These are phyloP conservation scores for Thuidium tamariscinum DNA, from an alignment of 225 moss, liverwort and hornwort genomes.

Conservation along the genomic window DNA sequence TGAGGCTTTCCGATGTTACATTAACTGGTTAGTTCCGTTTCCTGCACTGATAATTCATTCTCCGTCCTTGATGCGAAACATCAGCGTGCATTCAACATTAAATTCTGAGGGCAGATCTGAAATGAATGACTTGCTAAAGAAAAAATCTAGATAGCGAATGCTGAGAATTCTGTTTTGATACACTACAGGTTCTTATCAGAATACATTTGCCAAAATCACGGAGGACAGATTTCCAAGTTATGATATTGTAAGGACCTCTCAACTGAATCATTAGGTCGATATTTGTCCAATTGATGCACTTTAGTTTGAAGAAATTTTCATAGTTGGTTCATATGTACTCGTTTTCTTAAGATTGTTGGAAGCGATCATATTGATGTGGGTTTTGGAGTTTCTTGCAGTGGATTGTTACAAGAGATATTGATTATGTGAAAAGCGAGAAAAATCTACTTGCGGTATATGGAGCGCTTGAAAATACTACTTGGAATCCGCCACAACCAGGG, in stretches of 20 bases:
- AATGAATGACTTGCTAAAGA: not conserved
- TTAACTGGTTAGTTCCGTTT: slow-evolving; percentile 37
- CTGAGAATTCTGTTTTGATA: not conserved
- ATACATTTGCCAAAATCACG: slow-evolving; percentile 61
- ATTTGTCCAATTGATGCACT: not conserved
- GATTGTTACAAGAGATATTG: slow-evolving; percentile 69
- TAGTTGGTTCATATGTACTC: not conserved
- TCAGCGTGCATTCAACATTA: not conserved
- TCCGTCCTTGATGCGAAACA: not conserved
- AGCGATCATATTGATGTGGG: not conserved
- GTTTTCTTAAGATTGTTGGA: not conserved
- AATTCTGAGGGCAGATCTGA: no score
- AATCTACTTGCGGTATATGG: slow-evolving; percentile 31
- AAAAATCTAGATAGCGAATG: not conserved
- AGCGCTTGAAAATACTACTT: slow-evolving; percentile 58
- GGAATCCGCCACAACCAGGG: slow-evolving; percentile 72
- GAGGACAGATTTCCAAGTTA: slow-evolving; percentile 81
- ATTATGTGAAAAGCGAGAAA: slow-evolving; percentile 42
- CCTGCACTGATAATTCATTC: not conserved
- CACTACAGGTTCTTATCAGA: slow-evolving; percentile 88
- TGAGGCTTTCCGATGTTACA: slow-evolving; percentile 88
- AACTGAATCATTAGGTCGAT: not conserved
- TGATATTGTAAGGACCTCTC: slow-evolving; percentile 52
- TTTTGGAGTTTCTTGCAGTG: slow-evolving; percentile 35
- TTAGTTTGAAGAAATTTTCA: not conserved